Base-by-base conservation (phyloP, 257 asterid genomes). In the Salvia rosmarinus region DNA sequence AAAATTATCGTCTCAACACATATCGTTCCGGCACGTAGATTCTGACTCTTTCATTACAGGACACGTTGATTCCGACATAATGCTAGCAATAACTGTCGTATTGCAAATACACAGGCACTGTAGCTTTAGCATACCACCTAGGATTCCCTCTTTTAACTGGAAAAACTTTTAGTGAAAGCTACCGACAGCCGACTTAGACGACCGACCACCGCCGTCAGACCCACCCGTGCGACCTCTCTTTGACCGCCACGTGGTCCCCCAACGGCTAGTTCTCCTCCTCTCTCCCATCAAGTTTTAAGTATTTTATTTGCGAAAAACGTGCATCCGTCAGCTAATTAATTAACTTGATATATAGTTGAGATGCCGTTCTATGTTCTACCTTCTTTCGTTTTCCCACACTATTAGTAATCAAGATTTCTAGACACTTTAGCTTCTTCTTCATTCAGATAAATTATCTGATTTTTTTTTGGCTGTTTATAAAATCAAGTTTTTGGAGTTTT, bases 141-240 rank as follows among this genome's bases (percentile, higher is more conserved):
- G n/a, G n/a, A n/a, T n/a, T n/a, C n/a, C n/a, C n/a, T n/a, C n/a
- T n/a, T n/a, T n/a, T n/a, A n/a, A n/a, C n/a, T n/a, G n/a, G n/a
- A n/a, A n/a, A n/a, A n/a, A n/a, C n/a, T n/a, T n/a, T 77, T 63
- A 25, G 43, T 54, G 25, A 60, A 32, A 6, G 74, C 57, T 74
- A 76, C 68, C 73, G 64, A 66, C 78, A 49, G 82, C 80, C 82
- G 73, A 46, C 82, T 61, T 77, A 54, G 74, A 82, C 91, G 74
- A 83, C 91, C 84, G 83, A 76, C 82, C 80, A 78, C 44, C 23
- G 21, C 85, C 85, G 73, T 1, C 43, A 9, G 62, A 78, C 68
- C 66, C 69, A 61, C 74, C 64, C 85, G 63, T 43, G 63, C 65
- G 1, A 25, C 86, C 88, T 3, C 56, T 78, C 68, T 0, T 0